A percentile compares a stretch with the other conserved stretches of the same genome.
These are phyloP conservation scores for Thelephora terrestris DNA, from an alignment of 1,284 basidiomycete genomes.

Conservation along the genomic window DNA sequence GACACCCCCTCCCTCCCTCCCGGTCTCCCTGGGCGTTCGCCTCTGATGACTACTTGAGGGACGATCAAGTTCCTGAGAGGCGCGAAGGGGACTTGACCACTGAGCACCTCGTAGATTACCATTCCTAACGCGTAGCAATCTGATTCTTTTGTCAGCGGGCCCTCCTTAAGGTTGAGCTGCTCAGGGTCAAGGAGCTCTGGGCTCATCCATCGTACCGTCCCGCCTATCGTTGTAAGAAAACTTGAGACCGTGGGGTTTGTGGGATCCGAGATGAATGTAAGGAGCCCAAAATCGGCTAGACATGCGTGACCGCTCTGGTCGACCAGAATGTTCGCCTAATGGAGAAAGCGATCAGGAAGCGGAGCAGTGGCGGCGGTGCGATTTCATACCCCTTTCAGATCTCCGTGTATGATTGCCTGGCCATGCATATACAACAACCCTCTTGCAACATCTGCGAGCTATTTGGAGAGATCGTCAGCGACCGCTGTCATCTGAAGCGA, in stretches of 20 bases:
- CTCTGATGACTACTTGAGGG: neutral
- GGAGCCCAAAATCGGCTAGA: neutral
- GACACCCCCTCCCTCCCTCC: neutral
- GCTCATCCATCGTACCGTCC: neutral
- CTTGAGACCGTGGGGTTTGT: neutral
- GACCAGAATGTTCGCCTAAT: neutral
- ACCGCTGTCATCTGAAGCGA: no score
- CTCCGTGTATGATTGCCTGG: no score
- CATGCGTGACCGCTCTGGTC: neutral
- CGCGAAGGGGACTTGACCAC: neutral
- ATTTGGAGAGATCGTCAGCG: no score
- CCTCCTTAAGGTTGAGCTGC: no score
- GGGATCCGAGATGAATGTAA: neutral
- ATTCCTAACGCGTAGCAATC: neutral
- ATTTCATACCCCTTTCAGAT: no score
- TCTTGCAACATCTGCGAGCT: no score
- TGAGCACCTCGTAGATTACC: neutral
- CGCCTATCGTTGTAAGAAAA: neutral
- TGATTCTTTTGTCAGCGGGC: neutral
- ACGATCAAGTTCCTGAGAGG: neutral
- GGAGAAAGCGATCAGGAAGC: neutral
- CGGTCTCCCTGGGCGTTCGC: neutral
- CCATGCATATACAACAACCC: no score
- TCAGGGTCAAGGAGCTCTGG: neutral
- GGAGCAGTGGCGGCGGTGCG: neutral